Percentiles rank a stretch among this genome's conserved stretches.
These are phyloP conservation scores for Scytalidium sp. DNA, from an alignment of 2,329 filamentous ascomycete genomes.

Conservation along the genomic window DNA sequence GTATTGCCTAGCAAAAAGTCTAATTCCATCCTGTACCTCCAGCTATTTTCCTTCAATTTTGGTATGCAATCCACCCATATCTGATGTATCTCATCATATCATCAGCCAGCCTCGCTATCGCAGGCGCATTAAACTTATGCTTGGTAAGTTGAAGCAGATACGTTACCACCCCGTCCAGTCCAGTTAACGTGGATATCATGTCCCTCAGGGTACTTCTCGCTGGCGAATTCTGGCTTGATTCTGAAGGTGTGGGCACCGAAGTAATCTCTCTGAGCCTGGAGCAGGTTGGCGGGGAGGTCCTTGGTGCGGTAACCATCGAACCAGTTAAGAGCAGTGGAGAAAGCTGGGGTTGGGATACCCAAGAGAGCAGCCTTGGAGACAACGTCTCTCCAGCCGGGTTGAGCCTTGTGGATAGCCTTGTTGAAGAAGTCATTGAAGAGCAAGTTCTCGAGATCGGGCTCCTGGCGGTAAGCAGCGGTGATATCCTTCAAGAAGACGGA, in stretches of 20 bases:
- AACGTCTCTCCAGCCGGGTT: slow-evolving; percentile 87
- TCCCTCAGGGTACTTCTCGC: slow-evolving; percentile 75
- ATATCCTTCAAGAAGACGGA: slow-evolving; percentile 99
- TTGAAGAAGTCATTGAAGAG: slow-evolving; percentile 99
- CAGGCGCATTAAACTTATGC: slow-evolving; percentile 55
- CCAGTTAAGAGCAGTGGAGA: slow-evolving; percentile 96
- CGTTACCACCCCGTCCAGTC: slow-evolving; percentile 96
- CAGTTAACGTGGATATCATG: slow-evolving; percentile 99
- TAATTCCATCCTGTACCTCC: not conserved
- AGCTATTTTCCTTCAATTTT: not conserved
- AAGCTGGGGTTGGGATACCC: slow-evolving; percentile 93
- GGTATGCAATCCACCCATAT: not conserved
- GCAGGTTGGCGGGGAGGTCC: slow-evolving; percentile 94
- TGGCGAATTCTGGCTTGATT: slow-evolving; percentile 78
- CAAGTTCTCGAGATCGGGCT: slow-evolving; percentile 95
- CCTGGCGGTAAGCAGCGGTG: slow-evolving; percentile 90
- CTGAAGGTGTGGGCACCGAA: slow-evolving; percentile 93
- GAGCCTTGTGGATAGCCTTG: slow-evolving; percentile 95
- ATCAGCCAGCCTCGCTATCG: not conserved
- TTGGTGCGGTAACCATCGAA: slow-evolving; percentile 98
- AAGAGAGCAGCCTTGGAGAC: slow-evolving; percentile 89
- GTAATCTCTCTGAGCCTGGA: slow-evolving; percentile 98
- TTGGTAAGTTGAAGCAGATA: slow-evolving; percentile 96
- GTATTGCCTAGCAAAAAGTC: not conserved
- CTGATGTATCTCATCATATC: no score